Conservation (phyloP, 2,329 filamentous ascomycete species). For the Arthrinium phaeospermum region DNA sequence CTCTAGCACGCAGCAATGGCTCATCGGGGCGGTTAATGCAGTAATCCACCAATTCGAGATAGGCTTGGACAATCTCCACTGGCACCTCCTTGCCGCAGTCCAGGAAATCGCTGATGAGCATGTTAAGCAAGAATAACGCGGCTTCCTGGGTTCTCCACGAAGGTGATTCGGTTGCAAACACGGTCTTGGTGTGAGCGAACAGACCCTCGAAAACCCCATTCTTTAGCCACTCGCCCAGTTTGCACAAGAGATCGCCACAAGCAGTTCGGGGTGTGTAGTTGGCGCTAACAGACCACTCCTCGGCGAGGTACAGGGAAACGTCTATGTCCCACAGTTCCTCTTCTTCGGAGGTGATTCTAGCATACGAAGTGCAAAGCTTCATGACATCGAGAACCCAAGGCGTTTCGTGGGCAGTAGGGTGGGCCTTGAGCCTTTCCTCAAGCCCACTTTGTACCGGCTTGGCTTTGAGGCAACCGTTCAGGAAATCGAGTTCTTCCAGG, state of each 20-base stretch:
- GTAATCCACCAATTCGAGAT: slow-evolving; percentile 80
- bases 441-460: slow-evolving; percentile 51
- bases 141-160: slow-evolving; percentile 76
- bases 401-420: slow-evolving; percentile 64
- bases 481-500: slow-evolving; percentile 91
- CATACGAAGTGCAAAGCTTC: slow-evolving; percentile 82
- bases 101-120: slow-evolving; percentile 81
- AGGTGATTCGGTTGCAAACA: slow-evolving; percentile 65
- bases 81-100: slow-evolving; percentile 77
- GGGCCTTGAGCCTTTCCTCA: slow-evolving; percentile 40
- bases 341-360: slow-evolving; percentile 90
- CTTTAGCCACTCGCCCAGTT: slow-evolving; percentile 88
- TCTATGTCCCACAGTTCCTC: slow-evolving; percentile 97
- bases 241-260: slow-evolving; percentile 89
- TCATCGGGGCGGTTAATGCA: slow-evolving; percentile 73
- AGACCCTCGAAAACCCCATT: slow-evolving; percentile 78
- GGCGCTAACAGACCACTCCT: slow-evolving; percentile 91
- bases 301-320: slow-evolving; percentile 91
- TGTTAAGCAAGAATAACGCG: slow-evolving; percentile 82
- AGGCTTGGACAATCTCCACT: slow-evolving; percentile 71
- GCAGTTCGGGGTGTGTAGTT: slow-evolving; percentile 96
- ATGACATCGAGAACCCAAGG: slow-evolving; percentile 89
- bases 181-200: slow-evolving; percentile 73
- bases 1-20: slow-evolving; percentile 81
- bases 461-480: slow-evolving; percentile 88